phyloP scores from a whole-genome alignment of 2,329 filamentous ascomycete species.

The Nigrograna mackinnonii region DNA sequence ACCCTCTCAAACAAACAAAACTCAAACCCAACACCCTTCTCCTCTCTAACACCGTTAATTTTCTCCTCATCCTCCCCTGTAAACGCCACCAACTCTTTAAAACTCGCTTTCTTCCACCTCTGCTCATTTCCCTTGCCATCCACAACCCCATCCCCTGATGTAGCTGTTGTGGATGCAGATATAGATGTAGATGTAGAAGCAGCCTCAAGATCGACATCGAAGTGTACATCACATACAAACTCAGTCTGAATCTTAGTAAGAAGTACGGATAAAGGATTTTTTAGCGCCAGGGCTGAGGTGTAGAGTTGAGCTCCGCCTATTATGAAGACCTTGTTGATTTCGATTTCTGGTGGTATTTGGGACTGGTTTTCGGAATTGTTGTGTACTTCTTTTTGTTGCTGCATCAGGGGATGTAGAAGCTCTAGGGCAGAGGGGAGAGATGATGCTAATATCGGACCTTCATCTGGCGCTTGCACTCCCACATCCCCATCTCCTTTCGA shows the following conservation, averaged over 20 bases:
- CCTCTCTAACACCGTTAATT: slow-evolving; percentile 55
- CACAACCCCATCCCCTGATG: no score
- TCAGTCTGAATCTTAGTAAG: slow-evolving; percentile 70
- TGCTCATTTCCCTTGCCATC: slow-evolving; percentile 32
- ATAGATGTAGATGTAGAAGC: no score
- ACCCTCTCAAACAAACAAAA: slow-evolving; percentile 70
- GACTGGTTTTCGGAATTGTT: neutral
- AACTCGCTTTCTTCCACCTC: slow-evolving; percentile 59
- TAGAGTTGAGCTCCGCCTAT: slow-evolving; percentile 94
- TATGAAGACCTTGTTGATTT: slow-evolving; percentile 63
- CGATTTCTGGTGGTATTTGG: neutral
- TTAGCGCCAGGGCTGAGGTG: slow-evolving; percentile 64
- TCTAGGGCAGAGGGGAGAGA: slow-evolving; percentile 63
- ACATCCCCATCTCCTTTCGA: slow-evolving; percentile 2
- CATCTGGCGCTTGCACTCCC: slow-evolving; percentile 18
- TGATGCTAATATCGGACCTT: slow-evolving; percentile 58
- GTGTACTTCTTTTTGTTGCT: slow-evolving; percentile 1
- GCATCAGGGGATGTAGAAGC: slow-evolving; percentile 1
- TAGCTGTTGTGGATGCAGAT: no score
- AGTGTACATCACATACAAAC: slow-evolving; percentile 77
- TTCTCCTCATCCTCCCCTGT: slow-evolving; percentile 66
- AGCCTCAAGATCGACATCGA: slow-evolving; percentile 64
- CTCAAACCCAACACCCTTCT: slow-evolving; percentile 68
- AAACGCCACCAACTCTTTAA: slow-evolving; percentile 63
- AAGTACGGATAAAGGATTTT: slow-evolving; percentile 65